Evolutionary conservation across 805 yeast genomes (phyloP).

Genomic region (Scheffersomyces ergatensis): DNA sequence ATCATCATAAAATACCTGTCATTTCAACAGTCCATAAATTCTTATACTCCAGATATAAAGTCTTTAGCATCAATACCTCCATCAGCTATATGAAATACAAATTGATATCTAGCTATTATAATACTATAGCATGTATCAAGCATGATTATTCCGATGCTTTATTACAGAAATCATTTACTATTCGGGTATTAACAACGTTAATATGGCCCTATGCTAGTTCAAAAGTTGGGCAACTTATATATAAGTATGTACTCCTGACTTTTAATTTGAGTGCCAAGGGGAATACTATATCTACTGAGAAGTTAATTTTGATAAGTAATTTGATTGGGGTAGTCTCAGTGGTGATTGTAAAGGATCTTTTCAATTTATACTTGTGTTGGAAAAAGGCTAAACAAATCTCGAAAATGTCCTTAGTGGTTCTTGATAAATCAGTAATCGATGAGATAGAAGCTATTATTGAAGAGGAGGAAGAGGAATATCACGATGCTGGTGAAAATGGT

Average conservation of each 20-base stretch:
- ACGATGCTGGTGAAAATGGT: constrained; percentile 1
- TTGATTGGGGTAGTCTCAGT: constrained; percentile 29
- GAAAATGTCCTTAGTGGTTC: constrained; percentile 20
- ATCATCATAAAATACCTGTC: neutral
- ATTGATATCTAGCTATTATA: constrained; percentile 14
- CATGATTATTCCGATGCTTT: constrained; percentile 32
- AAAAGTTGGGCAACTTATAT: constrained; percentile 26
- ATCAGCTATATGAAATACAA: constrained; percentile 8
- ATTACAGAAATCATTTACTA: constrained; percentile 18
- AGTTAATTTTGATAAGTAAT: constrained; percentile 26
- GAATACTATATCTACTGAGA: constrained; percentile 8
- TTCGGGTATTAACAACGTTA: constrained; percentile 30
- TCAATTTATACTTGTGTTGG: constrained; percentile 25
- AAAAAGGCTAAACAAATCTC: constrained; percentile 28
- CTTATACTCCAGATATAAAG: neutral
- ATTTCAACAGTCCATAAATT: neutral
- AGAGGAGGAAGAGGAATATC: neutral
- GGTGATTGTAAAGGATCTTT: constrained; percentile 32
- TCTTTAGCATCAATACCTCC: neutral
- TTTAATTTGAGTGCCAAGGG: constrained; percentile 5
- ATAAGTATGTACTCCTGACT: constrained; percentile 8
- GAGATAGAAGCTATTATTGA: neutral
- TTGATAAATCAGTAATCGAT: constrained; percentile 2
- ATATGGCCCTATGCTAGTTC: constrained; percentile 40
- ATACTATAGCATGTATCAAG: constrained; percentile 29